Evolutionary conservation across 2,329 filamentous ascomycete species (phyloP).

Genomic region (Colletotrichum melonis): DNA sequence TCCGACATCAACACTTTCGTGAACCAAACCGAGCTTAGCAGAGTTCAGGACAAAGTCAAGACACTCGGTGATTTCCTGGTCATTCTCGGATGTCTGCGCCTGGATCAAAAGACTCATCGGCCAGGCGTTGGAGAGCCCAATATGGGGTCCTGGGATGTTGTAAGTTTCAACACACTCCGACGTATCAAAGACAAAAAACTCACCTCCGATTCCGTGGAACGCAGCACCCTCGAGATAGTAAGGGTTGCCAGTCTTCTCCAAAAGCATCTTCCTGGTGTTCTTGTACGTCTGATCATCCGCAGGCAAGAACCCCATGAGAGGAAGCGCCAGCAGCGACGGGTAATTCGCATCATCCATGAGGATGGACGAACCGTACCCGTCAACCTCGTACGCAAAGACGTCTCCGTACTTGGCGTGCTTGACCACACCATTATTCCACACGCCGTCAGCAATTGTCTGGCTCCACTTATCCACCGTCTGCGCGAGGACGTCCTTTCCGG

Average conservation of each 20-base stretch:
- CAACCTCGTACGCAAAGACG: slow-evolving; percentile 89
- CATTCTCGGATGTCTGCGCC: slow-evolving; percentile 87
- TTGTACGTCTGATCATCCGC: slow-evolving; percentile 78
- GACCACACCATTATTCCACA: slow-evolving; percentile 88
- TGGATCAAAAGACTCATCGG: slow-evolving; percentile 95
- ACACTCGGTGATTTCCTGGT: slow-evolving; percentile 82
- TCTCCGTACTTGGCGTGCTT: slow-evolving; percentile 79
- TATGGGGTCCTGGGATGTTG: slow-evolving; percentile 63
- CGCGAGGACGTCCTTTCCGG: slow-evolving; percentile 66
- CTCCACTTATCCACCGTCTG: slow-evolving; percentile 69
- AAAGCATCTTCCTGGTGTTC: slow-evolving; percentile 85
- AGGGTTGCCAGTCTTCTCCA: slow-evolving; percentile 82
- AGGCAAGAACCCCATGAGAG: slow-evolving; percentile 80
- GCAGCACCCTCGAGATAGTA: slow-evolving; percentile 83
- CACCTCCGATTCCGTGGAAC: slow-evolving; percentile 91
- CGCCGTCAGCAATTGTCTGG: slow-evolving; percentile 75
- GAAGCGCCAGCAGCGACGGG: slow-evolving; percentile 82
- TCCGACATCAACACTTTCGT: slow-evolving; percentile 93
- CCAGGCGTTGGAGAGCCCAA: slow-evolving; percentile 93
- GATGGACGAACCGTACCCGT: slow-evolving; percentile 85
- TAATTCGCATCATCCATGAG: slow-evolving; percentile 93
- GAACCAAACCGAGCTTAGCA: slow-evolving; percentile 82
- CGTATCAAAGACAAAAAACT: slow-evolving; percentile 37
- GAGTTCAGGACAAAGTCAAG: slow-evolving; percentile 80
- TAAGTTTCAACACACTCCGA: too few species aligned